Base-by-base conservation (phyloP, 345 rosid genomes). In the Aquilaria malaccensis region DNA sequence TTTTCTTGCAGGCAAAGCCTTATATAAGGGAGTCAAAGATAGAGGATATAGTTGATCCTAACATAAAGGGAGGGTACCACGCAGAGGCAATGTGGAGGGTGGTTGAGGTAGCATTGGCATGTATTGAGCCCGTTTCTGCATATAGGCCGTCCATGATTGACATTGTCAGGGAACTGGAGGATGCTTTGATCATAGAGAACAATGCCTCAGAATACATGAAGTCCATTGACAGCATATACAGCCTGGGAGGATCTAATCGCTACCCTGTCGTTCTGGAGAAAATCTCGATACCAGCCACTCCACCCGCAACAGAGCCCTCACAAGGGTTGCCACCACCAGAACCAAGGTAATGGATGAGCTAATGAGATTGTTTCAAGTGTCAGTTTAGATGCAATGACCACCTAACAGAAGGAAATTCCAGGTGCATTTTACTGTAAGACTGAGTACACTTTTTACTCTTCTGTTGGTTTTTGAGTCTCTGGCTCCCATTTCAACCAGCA, bases 41-140 rank as follows among this genome's bases (percentile, higher is more conserved):
- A 13, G 88, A 86, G 31, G 93, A 86, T 70, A 81, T 83, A 30
- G 89, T 86, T 55, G 89, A 86, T 64, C 93, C 83, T 10, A 73
- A 57, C 77, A 71, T 78, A 52, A 86, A 83, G 59, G 92, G 85
- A 32, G 78, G 73, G 66, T 86, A 83, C 76, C 93, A 83, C 41
- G 82, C 81, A 14, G 93, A 83, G 80, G 92, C 88, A 30, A 76
- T 86, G 85, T 86, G 92, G 88, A 80, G 86, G 65, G 87, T 83
- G 59, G 86, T 86, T 12, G 92, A 83, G 77, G 87, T 79, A 62
- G 93, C 89, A 11, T 61, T 80, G 75, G 78, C 86, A 59, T 86
- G 93, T 60, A 86, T 71, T 6, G 88, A 83, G 67, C 80, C 83
- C 56, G 74, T 71, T 76, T 81, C 89, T 2, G 83, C 81, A 52